Evolutionary conservation across 768 basidiomycete species (phyloP).

Genomic region (Mycena alexandri): DNA sequence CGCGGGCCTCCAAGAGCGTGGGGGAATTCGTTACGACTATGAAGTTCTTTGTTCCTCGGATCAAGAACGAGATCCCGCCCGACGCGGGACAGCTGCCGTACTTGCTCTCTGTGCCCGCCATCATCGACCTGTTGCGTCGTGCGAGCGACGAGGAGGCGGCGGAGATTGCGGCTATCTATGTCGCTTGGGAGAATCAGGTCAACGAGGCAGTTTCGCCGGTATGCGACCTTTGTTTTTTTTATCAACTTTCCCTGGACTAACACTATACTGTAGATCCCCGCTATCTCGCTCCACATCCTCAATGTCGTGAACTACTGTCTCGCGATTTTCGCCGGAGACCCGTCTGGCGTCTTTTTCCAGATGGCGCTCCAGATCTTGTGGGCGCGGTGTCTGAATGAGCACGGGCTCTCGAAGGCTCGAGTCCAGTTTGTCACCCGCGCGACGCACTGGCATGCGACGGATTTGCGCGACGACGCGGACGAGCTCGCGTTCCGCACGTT

Average conservation of each 20-base stretch:
- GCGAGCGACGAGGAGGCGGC: constrained; percentile 34
- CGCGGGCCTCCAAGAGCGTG: constrained; percentile 25
- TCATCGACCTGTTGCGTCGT: constrained; percentile 23
- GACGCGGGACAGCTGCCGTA: constrained; percentile 30
- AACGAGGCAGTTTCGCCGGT: constrained; percentile 40
- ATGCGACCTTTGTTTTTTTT: constrained; percentile 19
- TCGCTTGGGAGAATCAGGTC: constrained; percentile 37
- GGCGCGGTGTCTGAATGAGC: constrained; percentile 32
- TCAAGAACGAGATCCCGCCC: constrained; percentile 38
- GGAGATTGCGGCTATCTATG: constrained; percentile 35
- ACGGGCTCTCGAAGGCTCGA: constrained; percentile 33
- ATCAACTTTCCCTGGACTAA: too few relatives aligned
- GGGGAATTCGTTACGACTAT: constrained; percentile 34
- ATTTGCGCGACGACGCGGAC: constrained; percentile 29
- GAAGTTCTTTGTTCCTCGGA: constrained; percentile 38
- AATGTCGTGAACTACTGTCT: constrained; percentile 29
- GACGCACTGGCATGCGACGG: constrained; percentile 7
- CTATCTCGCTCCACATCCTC: constrained; percentile 30
- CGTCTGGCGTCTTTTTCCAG: constrained; percentile 34
- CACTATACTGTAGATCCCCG: constrained; percentile 20
- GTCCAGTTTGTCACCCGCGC: constrained; percentile 26
- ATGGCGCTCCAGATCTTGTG: constrained; percentile 37
- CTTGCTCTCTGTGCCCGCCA: constrained; percentile 10
- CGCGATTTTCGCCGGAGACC: constrained; percentile 23
- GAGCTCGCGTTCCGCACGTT: constrained; percentile 35